A percentile compares a stretch with the other conserved stretches of the same genome.
Conservation (phyloP, 2,329 filamentous ascomycete species). For the Exophiala oligosperma region DNA sequence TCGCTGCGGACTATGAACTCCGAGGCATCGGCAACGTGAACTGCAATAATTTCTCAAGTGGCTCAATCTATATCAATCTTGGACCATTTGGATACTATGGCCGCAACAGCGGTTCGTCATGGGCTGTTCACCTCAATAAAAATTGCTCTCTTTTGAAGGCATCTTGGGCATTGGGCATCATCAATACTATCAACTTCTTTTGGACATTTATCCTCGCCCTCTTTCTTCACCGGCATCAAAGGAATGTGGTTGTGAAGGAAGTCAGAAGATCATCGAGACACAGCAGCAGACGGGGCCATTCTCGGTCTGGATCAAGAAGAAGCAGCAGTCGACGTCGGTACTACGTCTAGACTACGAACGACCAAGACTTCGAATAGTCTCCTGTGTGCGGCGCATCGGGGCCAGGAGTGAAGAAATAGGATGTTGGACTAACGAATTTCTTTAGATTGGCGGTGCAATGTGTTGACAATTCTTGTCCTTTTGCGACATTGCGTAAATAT, state of each 20-base stretch:
- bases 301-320: slow-evolving; percentile 27
- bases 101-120: slow-evolving; percentile 42
- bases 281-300: slow-evolving; percentile 32
- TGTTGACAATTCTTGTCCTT: neutral
- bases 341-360: slow-evolving; percentile 19
- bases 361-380: neutral
- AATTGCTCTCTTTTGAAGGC: slow-evolving; percentile 92
- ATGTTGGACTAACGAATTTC: slow-evolving; percentile 18
- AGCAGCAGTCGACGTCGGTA: slow-evolving; percentile 29
- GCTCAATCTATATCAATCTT: slow-evolving; percentile 58
- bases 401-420: neutral
- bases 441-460: neutral
- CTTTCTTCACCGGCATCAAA: slow-evolving; percentile 39
- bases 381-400: neutral
- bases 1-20: slow-evolving; percentile 60
- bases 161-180: slow-evolving; percentile 83
- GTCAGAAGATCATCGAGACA: slow-evolving; percentile 33
- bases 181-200: slow-evolving; percentile 80
- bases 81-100: slow-evolving; percentile 62
- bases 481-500: neutral
- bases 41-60: slow-evolving; percentile 63
- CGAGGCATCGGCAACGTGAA: slow-evolving; percentile 60
- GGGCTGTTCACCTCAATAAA: slow-evolving; percentile 64
- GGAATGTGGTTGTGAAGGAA: slow-evolving; percentile 41
- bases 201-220: slow-evolving; percentile 70